A percentile compares a stretch with the other conserved stretches of the same genome.
Conservation (phyloP, 1,139 yeast species). For the Candida sp. region DNA sequence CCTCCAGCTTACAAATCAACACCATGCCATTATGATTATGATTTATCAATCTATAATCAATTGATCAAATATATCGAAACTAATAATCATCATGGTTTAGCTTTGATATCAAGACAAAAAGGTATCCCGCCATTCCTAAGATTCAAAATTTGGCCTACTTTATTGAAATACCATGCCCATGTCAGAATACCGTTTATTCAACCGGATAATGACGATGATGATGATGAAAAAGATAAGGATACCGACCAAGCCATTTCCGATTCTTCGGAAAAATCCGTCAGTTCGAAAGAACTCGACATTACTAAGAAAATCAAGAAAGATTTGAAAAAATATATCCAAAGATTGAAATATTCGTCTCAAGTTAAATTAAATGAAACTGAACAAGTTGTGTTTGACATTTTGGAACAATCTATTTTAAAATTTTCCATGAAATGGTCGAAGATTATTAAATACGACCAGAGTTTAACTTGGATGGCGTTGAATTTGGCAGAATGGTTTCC, state of each 20-base stretch:
- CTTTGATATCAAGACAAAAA: conserved; percentile 74
- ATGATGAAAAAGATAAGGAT: conserved; percentile 3
- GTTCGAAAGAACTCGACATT: conserved; percentile 20
- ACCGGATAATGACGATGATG: conserved; percentile 41
- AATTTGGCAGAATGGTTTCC: conserved; percentile 92
- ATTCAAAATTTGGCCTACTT: conserved; percentile 79
- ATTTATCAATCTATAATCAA: conserved; percentile 34
- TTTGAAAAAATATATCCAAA: conserved; percentile 49
- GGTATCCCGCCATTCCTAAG: conserved; percentile 87
- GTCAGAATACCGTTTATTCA: conserved; percentile 71
- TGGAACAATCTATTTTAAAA: conserved; percentile 59
- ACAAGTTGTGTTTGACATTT: conserved; percentile 48
- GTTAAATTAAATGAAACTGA: conserved; percentile 35
- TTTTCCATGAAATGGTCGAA: conserved; percentile 80
- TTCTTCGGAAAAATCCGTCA: conserved; percentile 3
- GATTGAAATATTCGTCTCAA: conserved; percentile 22
- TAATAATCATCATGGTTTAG: conserved; percentile 64
- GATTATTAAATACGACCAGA: conserved; percentile 73
- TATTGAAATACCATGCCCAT: conserved; percentile 81
- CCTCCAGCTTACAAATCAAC: not conserved
- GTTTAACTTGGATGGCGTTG: conserved; percentile 83
- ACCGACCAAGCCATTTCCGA: conserved; percentile 2
- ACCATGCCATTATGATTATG: conserved; percentile 32
- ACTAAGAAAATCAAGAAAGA: conserved; percentile 44
- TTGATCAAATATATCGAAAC: conserved; percentile 42